phyloP scores from a whole-genome alignment of 169 alveolate species.

The Eimeria necatrix region DNA sequence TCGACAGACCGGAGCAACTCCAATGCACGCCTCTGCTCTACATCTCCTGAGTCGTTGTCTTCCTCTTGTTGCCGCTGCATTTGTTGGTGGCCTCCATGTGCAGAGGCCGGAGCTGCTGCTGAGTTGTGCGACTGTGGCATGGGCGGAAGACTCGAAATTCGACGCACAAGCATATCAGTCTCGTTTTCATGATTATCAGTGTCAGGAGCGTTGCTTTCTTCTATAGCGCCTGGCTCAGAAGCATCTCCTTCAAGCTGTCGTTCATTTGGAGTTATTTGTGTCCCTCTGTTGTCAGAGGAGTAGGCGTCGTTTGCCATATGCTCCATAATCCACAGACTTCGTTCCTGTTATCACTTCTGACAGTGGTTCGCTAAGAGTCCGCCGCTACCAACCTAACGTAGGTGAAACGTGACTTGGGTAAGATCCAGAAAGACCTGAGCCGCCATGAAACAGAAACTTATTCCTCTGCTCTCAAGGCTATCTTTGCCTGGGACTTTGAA shows the following conservation, averaged over 20 bases:
- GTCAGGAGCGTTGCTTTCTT: not conserved
- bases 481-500: not conserved
- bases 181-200: not conserved
- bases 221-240: not conserved
- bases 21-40: constrained; percentile 66
- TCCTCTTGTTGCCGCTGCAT: not conserved
- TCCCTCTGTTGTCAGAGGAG: constrained; percentile 1
- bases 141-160: not conserved
- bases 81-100: not conserved
- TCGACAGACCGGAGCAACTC: constrained; percentile 65
- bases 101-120: not conserved
- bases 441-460: not conserved
- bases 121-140: not conserved
- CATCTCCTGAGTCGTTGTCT: constrained; percentile 56
- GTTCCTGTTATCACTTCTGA: not conserved
- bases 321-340: not conserved
- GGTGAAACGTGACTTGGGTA: too few species aligned
- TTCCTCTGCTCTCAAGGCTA: not conserved
- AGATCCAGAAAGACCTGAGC: too few species aligned
- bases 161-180: not conserved
- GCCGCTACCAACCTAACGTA: too few species aligned
- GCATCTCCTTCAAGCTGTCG: not conserved
- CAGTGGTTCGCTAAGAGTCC: too few species aligned
- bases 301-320: constrained; percentile 1
- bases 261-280: not conserved